Evolutionary conservation across 2,329 filamentous ascomycete species (phyloP).

Genomic region (Septoria petroselini): DNA sequence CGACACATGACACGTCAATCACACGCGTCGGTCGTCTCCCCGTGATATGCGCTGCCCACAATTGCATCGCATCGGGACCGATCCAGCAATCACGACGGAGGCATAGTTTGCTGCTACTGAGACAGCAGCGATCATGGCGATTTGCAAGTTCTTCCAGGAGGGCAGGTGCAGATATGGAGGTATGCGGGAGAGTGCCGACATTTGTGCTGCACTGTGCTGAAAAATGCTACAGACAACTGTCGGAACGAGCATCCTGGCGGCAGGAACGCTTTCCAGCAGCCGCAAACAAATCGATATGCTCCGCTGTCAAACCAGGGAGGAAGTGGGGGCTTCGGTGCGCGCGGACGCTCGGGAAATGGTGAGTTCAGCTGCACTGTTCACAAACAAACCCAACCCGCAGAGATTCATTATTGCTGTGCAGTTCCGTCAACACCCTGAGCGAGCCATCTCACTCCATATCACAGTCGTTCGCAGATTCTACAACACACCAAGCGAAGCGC

Average conservation of each 20-base stretch:
- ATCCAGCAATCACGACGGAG: too few species aligned
- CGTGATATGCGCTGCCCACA: background rate
- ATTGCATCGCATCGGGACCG: too few species aligned
- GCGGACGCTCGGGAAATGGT: slow-evolving; percentile 5
- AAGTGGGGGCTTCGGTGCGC: slow-evolving; percentile 4
- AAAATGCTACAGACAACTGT: background rate
- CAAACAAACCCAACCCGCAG: background rate
- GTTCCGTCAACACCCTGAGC: background rate
- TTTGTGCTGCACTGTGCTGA: background rate
- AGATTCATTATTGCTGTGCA: background rate
- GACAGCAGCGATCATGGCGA: slow-evolving; percentile 16
- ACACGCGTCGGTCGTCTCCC: background rate
- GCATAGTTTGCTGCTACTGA: background rate
- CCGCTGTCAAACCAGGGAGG: slow-evolving; percentile 10
- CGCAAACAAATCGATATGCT: slow-evolving; percentile 12
- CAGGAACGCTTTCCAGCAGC: background rate
- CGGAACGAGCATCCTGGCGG: slow-evolving; percentile 5
- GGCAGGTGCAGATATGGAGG: slow-evolving; percentile 65
- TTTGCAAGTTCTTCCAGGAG: slow-evolving; percentile 65
- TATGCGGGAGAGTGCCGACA: slow-evolving; percentile 40
- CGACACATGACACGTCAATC: background rate
- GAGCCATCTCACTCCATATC: too few species aligned
- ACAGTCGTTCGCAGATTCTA: background rate
- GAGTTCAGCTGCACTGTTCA: background rate
- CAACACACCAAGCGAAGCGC: background rate